Conservation (phyloP, 1,284 basidiomycete genomes). For the Boletellus deceptivus region DNA sequence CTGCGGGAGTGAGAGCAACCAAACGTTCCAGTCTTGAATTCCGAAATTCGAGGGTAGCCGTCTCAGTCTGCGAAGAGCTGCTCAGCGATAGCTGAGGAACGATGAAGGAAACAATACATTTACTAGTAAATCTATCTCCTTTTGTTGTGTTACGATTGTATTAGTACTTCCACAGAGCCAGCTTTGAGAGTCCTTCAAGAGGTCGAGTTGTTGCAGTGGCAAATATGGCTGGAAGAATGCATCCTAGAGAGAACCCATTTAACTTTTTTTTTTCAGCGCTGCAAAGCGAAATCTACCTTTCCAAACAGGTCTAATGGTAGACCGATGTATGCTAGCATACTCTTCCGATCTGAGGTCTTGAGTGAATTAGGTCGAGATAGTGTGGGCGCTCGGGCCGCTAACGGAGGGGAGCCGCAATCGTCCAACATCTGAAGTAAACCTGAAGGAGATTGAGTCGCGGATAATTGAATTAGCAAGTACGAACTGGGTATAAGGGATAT, state of each 20-base stretch:
- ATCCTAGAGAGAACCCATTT: slow-evolving; percentile 47
- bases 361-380: slow-evolving; percentile 78
- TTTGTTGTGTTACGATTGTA: slow-evolving; percentile 92
- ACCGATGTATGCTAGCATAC: slow-evolving; percentile 89
- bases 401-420: slow-evolving; percentile 88
- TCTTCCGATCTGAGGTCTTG: slow-evolving; percentile 86
- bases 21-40: slow-evolving; percentile 79
- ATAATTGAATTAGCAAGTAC: slow-evolving; percentile 13
- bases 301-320: slow-evolving; percentile 88
- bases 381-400: slow-evolving; percentile 69
- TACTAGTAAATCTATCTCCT: slow-evolving; percentile 88
- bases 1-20: slow-evolving; percentile 83
- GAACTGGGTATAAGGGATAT: slow-evolving; percentile 79
- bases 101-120: slow-evolving; percentile 52
- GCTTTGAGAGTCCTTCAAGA: slow-evolving; percentile 74
- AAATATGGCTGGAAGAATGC: slow-evolving; percentile 98
- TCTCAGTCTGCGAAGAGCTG: slow-evolving; percentile 65
- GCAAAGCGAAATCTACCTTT: slow-evolving; percentile 44
- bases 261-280: background rate
- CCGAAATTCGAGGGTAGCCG: slow-evolving; percentile 79
- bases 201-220: slow-evolving; percentile 93
- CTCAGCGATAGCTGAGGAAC: background rate
- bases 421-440: slow-evolving; percentile 86
- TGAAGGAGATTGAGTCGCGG: slow-evolving; percentile 18
- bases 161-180: slow-evolving; percentile 97